phyloP scores from a whole-genome alignment of 1,284 basidiomycete genomes.

The Violaceomyces palustris region DNA sequence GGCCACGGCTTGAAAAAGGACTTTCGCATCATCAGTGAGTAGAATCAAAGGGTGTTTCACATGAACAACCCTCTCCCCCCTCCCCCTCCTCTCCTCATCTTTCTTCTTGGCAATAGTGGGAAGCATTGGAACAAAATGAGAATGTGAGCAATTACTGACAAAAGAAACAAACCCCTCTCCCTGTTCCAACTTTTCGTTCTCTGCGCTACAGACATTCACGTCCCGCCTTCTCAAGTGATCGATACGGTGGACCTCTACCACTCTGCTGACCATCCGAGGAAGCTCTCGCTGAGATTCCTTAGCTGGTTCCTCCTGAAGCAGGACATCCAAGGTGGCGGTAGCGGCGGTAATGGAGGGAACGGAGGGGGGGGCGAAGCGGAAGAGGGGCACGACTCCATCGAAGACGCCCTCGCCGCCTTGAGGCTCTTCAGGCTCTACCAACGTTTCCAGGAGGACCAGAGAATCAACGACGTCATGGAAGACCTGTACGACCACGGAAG shows the following conservation, averaged over 20 bases:
- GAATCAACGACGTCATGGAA: constrained; percentile 84
- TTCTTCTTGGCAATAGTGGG: neutral
- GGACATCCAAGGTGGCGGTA: constrained; percentile 75
- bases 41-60: neutral
- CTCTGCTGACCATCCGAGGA: constrained; percentile 71
- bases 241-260: constrained; percentile 96
- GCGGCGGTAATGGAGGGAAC: constrained; percentile 2
- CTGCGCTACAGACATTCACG: constrained; percentile 71
- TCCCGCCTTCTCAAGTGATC: constrained; percentile 89
- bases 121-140: neutral
- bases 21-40: constrained; percentile 93
- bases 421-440: constrained; percentile 79
- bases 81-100: neutral
- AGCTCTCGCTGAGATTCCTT: constrained; percentile 86
- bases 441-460: constrained; percentile 68
- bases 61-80: no score
- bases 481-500: constrained; percentile 60
- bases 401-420: constrained; percentile 81
- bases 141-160: neutral
- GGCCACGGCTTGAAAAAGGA: constrained; percentile 99
- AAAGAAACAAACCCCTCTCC: neutral
- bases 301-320: constrained; percentile 86
- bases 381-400: constrained; percentile 79
- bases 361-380: constrained; percentile 6
- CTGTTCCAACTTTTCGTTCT: no score